These are phyloP conservation scores for Cutaneotrichosporon cutaneum DNA, from an alignment of 1,284 basidiomycete species.

Conservation along the genomic window DNA sequence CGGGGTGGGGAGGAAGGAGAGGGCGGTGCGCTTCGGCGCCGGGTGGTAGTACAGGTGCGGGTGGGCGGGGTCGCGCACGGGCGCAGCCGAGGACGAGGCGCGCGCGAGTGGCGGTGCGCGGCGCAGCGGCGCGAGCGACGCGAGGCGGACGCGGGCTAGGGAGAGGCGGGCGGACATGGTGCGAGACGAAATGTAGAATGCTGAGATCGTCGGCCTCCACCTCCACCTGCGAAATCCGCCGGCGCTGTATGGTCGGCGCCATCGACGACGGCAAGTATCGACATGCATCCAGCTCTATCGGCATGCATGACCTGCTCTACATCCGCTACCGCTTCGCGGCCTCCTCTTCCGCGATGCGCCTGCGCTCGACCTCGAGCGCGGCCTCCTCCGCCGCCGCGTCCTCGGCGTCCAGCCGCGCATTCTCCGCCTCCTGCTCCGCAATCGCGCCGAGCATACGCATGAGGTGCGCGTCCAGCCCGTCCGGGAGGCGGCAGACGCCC, in stretches of 20 bases:
- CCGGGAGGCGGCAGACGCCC: constrained; percentile 44
- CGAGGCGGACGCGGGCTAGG: not conserved
- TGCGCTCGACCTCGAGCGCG: not conserved
- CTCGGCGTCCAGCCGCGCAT: constrained; percentile 28
- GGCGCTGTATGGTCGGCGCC: not conserved
- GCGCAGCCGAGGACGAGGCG: constrained; percentile 5
- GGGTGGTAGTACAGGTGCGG: constrained; percentile 47
- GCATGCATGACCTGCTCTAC: too few relatives aligned
- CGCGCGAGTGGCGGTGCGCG: not conserved
- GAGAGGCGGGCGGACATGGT: not conserved
- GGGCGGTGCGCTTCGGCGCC: constrained; percentile 14
- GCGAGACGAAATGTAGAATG: not conserved
- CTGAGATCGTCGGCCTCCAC: not conserved
- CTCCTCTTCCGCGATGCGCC: not conserved
- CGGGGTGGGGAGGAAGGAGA: constrained; percentile 40
- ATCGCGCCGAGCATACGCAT: constrained; percentile 17
- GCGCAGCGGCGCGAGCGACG: not conserved
- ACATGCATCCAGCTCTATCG: not conserved
- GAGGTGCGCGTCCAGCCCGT: constrained; percentile 44
- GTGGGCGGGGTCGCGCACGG: constrained; percentile 37
- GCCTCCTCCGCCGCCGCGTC: constrained; percentile 17
- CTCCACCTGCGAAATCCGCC: not conserved
- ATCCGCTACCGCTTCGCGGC: too few relatives aligned
- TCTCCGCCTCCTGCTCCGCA: constrained; percentile 26
- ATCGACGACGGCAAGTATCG: not conserved